These are phyloP conservation scores for Ophiobolus disseminans DNA, from an alignment of 2,329 filamentous ascomycete genomes.

Conservation along the genomic window DNA sequence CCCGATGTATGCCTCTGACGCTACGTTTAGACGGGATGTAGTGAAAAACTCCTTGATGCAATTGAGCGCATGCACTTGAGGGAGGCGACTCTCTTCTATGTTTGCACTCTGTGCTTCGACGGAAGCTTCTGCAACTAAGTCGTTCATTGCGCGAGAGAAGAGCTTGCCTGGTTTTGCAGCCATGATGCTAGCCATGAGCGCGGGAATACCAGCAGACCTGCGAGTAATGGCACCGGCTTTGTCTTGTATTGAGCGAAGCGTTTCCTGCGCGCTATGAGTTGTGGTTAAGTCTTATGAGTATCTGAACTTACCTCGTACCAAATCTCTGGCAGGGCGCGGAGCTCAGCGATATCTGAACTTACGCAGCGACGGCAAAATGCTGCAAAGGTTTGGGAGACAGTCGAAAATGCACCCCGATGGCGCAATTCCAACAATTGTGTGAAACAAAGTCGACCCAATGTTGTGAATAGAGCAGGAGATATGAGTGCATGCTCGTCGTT, in stretches of 20 bases:
- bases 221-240: conserved; percentile 83
- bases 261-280: conserved; percentile 55
- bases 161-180: conserved; percentile 67
- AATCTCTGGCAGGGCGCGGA: conserved; percentile 60
- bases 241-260: conserved; percentile 72
- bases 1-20: conserved; percentile 76
- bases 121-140: conserved; percentile 67
- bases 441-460: conserved; percentile 77
- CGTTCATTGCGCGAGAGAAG: conserved; percentile 69
- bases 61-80: conserved; percentile 94
- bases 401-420: conserved; percentile 91
- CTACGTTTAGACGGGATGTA: conserved; percentile 75
- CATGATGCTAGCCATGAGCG: conserved; percentile 82
- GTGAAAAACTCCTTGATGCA: conserved; percentile 92
- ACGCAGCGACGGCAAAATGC: conserved; percentile 75
- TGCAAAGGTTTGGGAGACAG: conserved; percentile 86
- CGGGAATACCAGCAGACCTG: conserved; percentile 89
- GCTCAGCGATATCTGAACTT: conserved; percentile 56
- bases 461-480: conserved; percentile 62
- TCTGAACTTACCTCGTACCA: conserved; percentile 68
- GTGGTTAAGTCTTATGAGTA: background rate
- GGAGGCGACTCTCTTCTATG: conserved; percentile 66
- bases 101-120: conserved; percentile 62
- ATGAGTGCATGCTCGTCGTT: conserved; percentile 26
- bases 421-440: conserved; percentile 81